Conservation (phyloP, 2,329 filamentous ascomycete species). For the Emydomyces testavorans region DNA sequence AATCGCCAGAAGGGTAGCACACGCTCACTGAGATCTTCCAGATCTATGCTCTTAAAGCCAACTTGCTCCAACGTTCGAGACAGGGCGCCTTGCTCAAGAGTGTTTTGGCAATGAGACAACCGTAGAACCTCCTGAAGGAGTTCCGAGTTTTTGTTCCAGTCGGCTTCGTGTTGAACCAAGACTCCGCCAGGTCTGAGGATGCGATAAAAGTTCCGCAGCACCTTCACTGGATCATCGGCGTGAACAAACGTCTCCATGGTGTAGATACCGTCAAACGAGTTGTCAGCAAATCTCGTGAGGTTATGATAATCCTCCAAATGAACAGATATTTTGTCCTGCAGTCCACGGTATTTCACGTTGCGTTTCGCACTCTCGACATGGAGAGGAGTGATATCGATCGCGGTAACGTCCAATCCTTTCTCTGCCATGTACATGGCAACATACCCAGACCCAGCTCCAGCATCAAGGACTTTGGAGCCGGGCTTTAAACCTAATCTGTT, state of each 20-base stretch:
- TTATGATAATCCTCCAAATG: conserved; percentile 43
- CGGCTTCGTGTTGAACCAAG: conserved; percentile 8
- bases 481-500: conserved; percentile 28
- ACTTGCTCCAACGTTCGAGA: not conserved
- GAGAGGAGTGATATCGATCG: conserved; percentile 41
- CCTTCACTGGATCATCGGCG: conserved; percentile 38
- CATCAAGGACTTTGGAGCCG: conserved; percentile 41
- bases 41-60: conserved; percentile 7
- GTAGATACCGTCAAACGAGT: conserved; percentile 42
- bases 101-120: conserved; percentile 6
- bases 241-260: conserved; percentile 49
- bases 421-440: conserved; percentile 42
- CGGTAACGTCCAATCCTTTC: conserved; percentile 34
- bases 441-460: conserved; percentile 41
- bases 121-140: conserved; percentile 3
- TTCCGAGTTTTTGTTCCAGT: conserved; percentile 6
- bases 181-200: conserved; percentile 39
- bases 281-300: conserved; percentile 31
- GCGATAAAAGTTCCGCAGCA: conserved; percentile 39
- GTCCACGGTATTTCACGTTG: conserved; percentile 29
- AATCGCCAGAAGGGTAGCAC: conserved; percentile 4
- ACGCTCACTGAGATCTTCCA: conserved; percentile 6
- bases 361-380: conserved; percentile 37
- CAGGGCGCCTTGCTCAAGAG: conserved; percentile 8
- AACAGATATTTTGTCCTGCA: conserved; percentile 31